These are phyloP conservation scores for Puccinia novopanici DNA, from an alignment of 1,284 basidiomycete genomes.

Conservation along the genomic window DNA sequence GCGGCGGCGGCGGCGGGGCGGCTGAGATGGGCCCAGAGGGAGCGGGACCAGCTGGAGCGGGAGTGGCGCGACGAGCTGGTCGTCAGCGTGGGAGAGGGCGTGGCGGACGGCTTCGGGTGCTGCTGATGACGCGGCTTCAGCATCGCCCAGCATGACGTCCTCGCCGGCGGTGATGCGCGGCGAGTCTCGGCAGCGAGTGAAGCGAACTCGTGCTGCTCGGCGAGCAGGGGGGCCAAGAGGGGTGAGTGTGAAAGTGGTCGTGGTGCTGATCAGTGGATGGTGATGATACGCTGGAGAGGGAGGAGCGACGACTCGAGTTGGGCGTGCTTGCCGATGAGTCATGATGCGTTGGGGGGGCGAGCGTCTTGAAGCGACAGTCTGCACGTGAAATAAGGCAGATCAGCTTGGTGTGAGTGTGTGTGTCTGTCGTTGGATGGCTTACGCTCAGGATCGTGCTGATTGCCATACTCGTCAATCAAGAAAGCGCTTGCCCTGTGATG, in stretches of 20 bases:
- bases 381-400: background rate
- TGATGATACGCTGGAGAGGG: too few species aligned
- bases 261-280: background rate
- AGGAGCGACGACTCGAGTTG: background rate
- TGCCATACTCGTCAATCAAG: conserved; percentile 34
- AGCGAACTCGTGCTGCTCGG: background rate
- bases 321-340: background rate
- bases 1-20: background rate
- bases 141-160: background rate
- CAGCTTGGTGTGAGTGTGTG: background rate
- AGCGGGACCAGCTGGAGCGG: background rate
- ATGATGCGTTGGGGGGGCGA: background rate
- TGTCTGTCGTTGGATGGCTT: background rate
- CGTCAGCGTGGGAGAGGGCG: background rate
- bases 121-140: background rate
- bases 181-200: too few species aligned
- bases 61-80: background rate
- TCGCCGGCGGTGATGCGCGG: background rate
- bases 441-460: conserved; percentile 41
- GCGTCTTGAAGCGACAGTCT: conserved; percentile 31
- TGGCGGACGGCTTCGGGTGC: background rate
- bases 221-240: background rate
- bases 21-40: background rate
- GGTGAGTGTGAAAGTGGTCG: too few species aligned
- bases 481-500: background rate